Evolutionary conservation across 129 eudicot genomes (phyloP).

Genomic region (Tagetes erecta): DNA sequence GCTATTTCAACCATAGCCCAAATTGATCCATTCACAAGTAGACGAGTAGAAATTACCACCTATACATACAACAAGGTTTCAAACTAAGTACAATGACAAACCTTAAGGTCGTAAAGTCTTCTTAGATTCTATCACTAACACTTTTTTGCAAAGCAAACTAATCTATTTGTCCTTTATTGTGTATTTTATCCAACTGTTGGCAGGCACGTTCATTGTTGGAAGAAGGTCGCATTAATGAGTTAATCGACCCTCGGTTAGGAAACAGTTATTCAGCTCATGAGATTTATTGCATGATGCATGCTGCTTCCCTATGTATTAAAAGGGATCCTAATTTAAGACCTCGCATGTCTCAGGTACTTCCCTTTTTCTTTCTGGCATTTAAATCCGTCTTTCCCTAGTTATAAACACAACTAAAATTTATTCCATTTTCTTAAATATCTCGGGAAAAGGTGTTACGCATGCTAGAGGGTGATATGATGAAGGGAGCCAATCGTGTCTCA

Average conservation of each 20-base stretch:
- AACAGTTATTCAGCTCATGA: constrained; percentile 65
- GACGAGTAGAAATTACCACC: background rate
- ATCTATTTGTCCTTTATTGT: background rate
- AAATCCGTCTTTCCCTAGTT: background rate
- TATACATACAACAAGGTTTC: background rate
- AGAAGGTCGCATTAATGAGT: constrained; percentile 57
- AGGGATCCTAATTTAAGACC: constrained; percentile 92
- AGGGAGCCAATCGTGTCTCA: constrained; percentile 54
- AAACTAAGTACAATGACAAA: background rate
- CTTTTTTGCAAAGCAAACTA: background rate
- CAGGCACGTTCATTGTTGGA: constrained; percentile 94
- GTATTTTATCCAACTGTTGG: background rate
- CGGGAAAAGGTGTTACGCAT: constrained; percentile 71
- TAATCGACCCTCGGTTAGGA: constrained; percentile 77
- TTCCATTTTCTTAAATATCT: background rate
- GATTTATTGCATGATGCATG: constrained; percentile 85
- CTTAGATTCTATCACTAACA: background rate
- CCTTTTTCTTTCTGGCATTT: background rate
- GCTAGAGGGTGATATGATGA: constrained; percentile 78
- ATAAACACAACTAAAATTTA: background rate
- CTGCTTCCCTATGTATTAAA: constrained; percentile 89
- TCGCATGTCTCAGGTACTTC: constrained; percentile 91
- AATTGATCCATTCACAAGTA: background rate
- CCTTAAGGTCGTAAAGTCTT: background rate
- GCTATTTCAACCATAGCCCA: background rate